Percentiles rank a stretch among this genome's conserved stretches.
Conservation (phyloP, 164 flowering plant genomes). For the Stephania yunnanensis region DNA sequence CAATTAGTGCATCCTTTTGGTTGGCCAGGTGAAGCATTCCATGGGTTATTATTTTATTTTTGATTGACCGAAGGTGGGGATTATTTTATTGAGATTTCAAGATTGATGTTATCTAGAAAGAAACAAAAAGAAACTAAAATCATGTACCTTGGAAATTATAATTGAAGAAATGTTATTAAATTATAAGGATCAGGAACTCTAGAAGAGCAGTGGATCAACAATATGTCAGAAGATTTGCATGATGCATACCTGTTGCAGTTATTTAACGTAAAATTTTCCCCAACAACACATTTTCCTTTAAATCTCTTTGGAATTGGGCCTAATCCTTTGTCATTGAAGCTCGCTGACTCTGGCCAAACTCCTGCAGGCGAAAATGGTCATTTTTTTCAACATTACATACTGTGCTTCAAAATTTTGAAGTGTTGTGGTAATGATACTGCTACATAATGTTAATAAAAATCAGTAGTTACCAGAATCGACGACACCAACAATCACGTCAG, state of each 20-base stretch:
- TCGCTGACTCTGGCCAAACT: not conserved
- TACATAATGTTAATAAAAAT: too few relatives aligned
- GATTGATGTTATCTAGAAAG: too few relatives aligned
- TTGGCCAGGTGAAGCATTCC: too few relatives aligned
- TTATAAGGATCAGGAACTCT: not conserved
- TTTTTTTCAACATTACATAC: not conserved
- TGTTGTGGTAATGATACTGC: too few relatives aligned
- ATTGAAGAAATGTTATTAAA: too few relatives aligned
- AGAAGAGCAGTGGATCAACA: not conserved
- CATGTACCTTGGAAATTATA: too few relatives aligned
- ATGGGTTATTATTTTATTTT: too few relatives aligned
- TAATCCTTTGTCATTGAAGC: slow-evolving; percentile 4
- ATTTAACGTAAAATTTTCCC: not conserved
- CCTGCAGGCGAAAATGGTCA: not conserved
- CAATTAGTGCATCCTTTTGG: too few relatives aligned
- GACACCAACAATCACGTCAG: slow-evolving; percentile 39
- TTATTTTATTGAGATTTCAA: too few relatives aligned
- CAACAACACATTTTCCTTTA: not conserved
- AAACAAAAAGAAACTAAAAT: too few relatives aligned
- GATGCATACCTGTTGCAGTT: slow-evolving; percentile 5
- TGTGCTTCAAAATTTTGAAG: not conserved
- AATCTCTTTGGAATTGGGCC: slow-evolving; percentile 3
- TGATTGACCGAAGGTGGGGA: too few relatives aligned
- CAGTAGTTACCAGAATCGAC: slow-evolving; percentile 38
- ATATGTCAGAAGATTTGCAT: not conserved